phyloP scores from a whole-genome alignment of 2,329 filamentous ascomycete species.

The Pseudopyricularia cyperi region DNA sequence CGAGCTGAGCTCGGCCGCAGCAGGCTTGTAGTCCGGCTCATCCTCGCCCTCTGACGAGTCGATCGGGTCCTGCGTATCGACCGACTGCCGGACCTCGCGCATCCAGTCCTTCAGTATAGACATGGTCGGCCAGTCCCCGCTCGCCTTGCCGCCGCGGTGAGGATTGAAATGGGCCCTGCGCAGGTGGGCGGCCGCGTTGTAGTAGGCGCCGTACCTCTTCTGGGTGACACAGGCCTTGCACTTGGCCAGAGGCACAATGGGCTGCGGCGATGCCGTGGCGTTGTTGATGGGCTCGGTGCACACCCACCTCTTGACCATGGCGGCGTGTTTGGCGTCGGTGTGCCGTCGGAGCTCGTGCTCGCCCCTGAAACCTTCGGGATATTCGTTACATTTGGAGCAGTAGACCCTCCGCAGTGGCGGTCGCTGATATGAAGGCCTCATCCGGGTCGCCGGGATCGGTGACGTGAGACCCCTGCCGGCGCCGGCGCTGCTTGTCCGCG shows the following conservation, averaged over 20 bases:
- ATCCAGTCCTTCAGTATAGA: constrained; percentile 48
- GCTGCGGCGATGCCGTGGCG: constrained; percentile 44
- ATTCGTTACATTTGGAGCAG: constrained; percentile 57
- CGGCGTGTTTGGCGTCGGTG: constrained; percentile 50
- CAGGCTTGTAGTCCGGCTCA: constrained; percentile 23
- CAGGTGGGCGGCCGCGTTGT: constrained; percentile 87
- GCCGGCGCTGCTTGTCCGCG: constrained; percentile 12
- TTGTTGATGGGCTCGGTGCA: constrained; percentile 40
- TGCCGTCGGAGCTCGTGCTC: constrained; percentile 74
- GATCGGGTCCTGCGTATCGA: constrained; percentile 29
- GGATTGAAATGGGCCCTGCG: constrained; percentile 69
- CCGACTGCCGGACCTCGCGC: constrained; percentile 40
- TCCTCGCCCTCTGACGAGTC: constrained; percentile 41
- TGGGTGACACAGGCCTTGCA: constrained; percentile 70
- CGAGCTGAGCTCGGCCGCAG: constrained; percentile 11
- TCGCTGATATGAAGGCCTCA: constrained; percentile 37
- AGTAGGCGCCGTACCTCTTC: constrained; percentile 63
- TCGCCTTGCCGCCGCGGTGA: constrained; percentile 37
- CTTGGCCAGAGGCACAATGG: constrained; percentile 46
- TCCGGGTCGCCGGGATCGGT: constrained; percentile 24
- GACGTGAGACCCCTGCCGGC: constrained; percentile 27
- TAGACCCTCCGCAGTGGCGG: constrained; percentile 59
- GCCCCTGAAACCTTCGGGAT: constrained; percentile 65
- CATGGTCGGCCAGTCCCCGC: constrained; percentile 44
- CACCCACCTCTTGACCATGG: constrained; percentile 40